phyloP scores from a whole-genome alignment of 306 rosid species.

The Bauhinia variegata region DNA sequence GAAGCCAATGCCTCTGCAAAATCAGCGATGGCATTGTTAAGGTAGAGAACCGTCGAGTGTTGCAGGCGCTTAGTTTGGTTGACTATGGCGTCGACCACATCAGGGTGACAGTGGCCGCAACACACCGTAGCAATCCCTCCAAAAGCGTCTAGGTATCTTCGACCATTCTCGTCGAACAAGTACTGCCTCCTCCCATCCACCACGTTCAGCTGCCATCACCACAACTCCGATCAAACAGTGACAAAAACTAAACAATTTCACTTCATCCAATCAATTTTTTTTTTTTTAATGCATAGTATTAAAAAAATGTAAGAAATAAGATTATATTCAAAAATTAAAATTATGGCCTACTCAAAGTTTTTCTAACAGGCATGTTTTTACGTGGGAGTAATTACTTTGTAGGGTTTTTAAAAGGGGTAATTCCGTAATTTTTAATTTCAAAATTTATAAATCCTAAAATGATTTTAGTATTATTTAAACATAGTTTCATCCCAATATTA shows the following conservation, averaged over 20 bases:
- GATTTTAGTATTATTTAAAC: too few species aligned
- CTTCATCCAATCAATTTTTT: too few species aligned
- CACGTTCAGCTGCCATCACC: constrained; percentile 61
- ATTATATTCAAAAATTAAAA: neutral
- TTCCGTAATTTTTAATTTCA: too few species aligned
- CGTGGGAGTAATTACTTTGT: too few species aligned
- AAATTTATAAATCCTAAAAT: too few species aligned
- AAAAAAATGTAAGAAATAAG: too few species aligned
- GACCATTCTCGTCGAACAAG: constrained; percentile 81
- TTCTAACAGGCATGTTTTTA: too few species aligned
- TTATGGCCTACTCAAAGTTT: neutral
- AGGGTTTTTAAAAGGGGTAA: too few species aligned
- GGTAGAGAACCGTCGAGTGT: constrained; percentile 86
- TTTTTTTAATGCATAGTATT: too few species aligned
- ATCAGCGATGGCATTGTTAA: constrained; percentile 74
- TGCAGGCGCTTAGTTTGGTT: constrained; percentile 72
- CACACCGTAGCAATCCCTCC: constrained; percentile 96
- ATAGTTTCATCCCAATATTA: too few species aligned
- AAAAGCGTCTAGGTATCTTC: constrained; percentile 83
- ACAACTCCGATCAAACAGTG: neutral
- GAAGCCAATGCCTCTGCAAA: constrained; percentile 84
- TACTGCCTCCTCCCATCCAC: constrained; percentile 90
- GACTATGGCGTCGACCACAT: constrained; percentile 79
- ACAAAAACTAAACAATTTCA: too few species aligned
- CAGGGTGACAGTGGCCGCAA: constrained; percentile 98